These are phyloP conservation scores for Endocladia muricata DNA, from an alignment of 31 red algal genomes.

Conservation along the genomic window DNA sequence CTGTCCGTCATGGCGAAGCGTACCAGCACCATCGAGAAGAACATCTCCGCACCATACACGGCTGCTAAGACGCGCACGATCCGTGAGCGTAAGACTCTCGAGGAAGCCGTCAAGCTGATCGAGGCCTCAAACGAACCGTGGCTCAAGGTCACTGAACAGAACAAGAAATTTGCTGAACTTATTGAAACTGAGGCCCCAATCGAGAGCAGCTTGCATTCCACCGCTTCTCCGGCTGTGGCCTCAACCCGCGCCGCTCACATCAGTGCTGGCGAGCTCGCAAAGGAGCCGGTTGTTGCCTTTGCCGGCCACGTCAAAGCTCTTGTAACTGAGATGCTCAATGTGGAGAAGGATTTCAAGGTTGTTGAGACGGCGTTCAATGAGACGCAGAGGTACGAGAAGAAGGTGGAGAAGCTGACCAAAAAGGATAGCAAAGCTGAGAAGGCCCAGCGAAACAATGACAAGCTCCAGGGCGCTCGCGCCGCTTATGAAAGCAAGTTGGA, in stretches of 20 bases:
- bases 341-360: slow-evolving; percentile 6
- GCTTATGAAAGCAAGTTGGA: background rate
- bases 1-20: background rate
- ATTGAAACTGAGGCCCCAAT: background rate
- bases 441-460: background rate
- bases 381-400: slow-evolving; percentile 14
- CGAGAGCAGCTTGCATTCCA: background rate
- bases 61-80: background rate
- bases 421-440: background rate
- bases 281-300: background rate
- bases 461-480: background rate
- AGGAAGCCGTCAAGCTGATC: background rate
- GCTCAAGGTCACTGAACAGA: background rate
- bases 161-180: background rate
- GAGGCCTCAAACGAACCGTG: background rate
- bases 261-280: background rate
- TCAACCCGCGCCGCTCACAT: background rate
- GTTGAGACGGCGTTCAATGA: background rate
- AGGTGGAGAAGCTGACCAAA: slow-evolving; percentile 5
- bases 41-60: background rate
- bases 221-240: background rate
- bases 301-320: background rate
- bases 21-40: background rate
- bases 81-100: background rate
- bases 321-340: background rate